Evolutionary conservation across 2,329 filamentous ascomycete genomes (phyloP).

Genomic region (Trichoderma sp.): DNA sequence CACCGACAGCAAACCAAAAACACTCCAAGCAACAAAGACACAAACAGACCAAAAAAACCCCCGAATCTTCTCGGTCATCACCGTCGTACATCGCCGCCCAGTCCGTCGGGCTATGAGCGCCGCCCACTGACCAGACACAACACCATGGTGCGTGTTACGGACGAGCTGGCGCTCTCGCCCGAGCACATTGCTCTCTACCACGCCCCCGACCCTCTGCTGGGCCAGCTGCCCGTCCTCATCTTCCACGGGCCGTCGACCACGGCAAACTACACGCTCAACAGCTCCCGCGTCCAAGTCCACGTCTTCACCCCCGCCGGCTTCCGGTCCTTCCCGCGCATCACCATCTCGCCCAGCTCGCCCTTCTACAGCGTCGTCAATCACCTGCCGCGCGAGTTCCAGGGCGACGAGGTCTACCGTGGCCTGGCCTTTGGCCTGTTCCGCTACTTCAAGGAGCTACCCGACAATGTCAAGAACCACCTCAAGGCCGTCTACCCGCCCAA

Average conservation of each 20-base stretch:
- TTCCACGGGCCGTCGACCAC: slow-evolving; percentile 92
- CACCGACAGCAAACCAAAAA: neutral
- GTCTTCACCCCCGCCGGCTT: slow-evolving; percentile 87
- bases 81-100: neutral
- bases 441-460: slow-evolving; percentile 86
- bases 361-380: slow-evolving; percentile 88
- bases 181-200: slow-evolving; percentile 86
- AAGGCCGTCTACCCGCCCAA: slow-evolving; percentile 55
- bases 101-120: slow-evolving; percentile 23
- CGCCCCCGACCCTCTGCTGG: slow-evolving; percentile 78
- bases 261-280: slow-evolving; percentile 79
- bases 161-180: slow-evolving; percentile 73
- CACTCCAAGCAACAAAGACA: neutral
- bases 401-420: slow-evolving; percentile 87
- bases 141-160: slow-evolving; percentile 82
- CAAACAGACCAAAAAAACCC: neutral
- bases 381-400: slow-evolving; percentile 89
- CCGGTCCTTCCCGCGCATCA: slow-evolving; percentile 84
- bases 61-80: neutral
- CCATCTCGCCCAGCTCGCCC: slow-evolving; percentile 86
- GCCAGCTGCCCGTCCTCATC: slow-evolving; percentile 76
- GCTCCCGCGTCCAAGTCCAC: slow-evolving; percentile 91
- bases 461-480: slow-evolving; percentile 69
- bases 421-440: slow-evolving; percentile 91
- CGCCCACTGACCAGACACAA: slow-evolving; percentile 35